Conservation (phyloP, 2,329 filamentous ascomycete genomes). For the Fusarium ramigenum region DNA sequence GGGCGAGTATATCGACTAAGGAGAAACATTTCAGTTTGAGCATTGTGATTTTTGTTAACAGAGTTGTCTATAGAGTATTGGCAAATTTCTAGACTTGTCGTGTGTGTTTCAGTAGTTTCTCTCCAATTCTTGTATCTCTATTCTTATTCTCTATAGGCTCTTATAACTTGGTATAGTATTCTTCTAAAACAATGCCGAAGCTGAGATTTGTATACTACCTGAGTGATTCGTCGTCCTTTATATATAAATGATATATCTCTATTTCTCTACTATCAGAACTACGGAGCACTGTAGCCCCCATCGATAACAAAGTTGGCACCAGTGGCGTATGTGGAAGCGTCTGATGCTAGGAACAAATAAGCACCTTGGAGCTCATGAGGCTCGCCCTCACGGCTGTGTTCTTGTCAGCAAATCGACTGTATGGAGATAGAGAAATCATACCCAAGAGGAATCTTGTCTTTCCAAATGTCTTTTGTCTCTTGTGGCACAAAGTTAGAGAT, state of each 20-base stretch:
- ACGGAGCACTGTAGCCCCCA: conserved; percentile 45
- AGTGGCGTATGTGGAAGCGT: conserved; percentile 47
- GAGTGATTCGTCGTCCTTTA: neutral
- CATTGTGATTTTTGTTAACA: neutral
- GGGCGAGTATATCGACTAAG: neutral
- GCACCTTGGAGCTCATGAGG: conserved; percentile 42
- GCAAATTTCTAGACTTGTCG: neutral
- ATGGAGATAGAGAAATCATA: neutral
- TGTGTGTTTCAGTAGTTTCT: neutral
- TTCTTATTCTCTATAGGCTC: neutral
- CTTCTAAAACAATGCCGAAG: neutral
- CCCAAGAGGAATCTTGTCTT: conserved; percentile 42
- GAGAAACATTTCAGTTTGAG: neutral
- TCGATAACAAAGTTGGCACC: conserved; percentile 47
- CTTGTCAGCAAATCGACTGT: conserved; percentile 10
- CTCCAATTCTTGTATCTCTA: neutral
- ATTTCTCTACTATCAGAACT: neutral
- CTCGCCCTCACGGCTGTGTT: conserved; percentile 40
- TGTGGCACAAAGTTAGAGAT: conserved; percentile 43
- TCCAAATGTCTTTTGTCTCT: conserved; percentile 41
- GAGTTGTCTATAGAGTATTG: neutral
- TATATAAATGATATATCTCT: neutral
- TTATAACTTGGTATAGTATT: neutral
- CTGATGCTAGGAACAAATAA: conserved; percentile 43
- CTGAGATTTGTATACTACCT: neutral